Base-by-base conservation (phyloP, 2,329 filamentous ascomycete genomes). In the Xylaria hypoxylon region DNA sequence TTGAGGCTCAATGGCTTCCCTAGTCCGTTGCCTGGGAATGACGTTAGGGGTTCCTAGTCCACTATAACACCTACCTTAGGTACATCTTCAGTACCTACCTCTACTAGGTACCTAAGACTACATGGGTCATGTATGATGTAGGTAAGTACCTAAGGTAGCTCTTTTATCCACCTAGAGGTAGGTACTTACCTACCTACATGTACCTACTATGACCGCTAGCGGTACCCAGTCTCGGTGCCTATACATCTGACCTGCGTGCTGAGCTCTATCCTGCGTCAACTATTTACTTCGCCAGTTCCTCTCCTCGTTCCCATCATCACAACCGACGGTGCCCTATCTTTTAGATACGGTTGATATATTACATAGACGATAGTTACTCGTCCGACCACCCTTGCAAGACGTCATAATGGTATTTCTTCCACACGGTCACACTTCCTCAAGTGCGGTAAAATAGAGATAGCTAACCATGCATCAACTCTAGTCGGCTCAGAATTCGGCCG, bases 401-500 rank as follows among this genome's bases (percentile, higher is more conserved):
- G 48, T 45, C 51, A 62, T 35, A 47, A 73, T 73, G 71, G 71
- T 71, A 69, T 61, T 47, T 24, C 47, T 45, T n/a, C 19, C 40
- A 28, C 3, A 19, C 15, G 50, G 17, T 13, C 5, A 24, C 40
- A 22, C 28, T 38, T 26, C 7, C 5, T 28, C 10, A 8, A 42
- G 11, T 22, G 57, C 42, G 35, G 31, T 13, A n/a, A 47, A 22
- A 28, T 48, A 17, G 17, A 26, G 8, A 66, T 70, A 45, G 71
- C 74, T 77, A 55, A 65, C 62, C 33, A 71, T 59, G 42, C 52
- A 53, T 59, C 59, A 66, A 65, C 50, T 70, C 75, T 78, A 98
- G 95, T 96, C 96, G 80, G 96, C 95, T 79, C 96, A 98, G 85
- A 98, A 98, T 86, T 98, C 96, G 73, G 91, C 93, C 77, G 96